phyloP scores from a whole-genome alignment of 2,329 filamentous ascomycete genomes.

The Bisporella sp. region DNA sequence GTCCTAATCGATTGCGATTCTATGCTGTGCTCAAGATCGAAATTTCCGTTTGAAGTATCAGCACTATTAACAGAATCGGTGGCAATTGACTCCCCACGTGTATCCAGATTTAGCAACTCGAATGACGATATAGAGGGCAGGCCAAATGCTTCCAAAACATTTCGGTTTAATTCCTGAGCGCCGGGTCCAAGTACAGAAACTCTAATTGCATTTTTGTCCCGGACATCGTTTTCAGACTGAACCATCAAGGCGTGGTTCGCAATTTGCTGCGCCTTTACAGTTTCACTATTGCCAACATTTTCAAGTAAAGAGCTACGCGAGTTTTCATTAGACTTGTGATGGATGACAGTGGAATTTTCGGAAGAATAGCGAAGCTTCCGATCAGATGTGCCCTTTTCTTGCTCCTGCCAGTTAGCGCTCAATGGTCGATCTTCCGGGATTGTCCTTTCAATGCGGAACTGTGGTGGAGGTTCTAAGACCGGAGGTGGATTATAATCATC shows the following conservation, averaged over 20 bases:
- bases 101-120: conserved; percentile 7
- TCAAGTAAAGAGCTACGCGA: no score
- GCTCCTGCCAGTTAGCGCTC: conserved; percentile 3
- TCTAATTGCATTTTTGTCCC: conserved; percentile 7
- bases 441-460: conserved; percentile 22
- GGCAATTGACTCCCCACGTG: background rate
- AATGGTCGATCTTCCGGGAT: conserved; percentile 23
- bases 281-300: no score
- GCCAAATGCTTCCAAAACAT: conserved; percentile 21
- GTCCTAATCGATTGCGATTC: conserved; percentile 6
- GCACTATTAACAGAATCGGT: background rate
- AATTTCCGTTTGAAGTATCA: background rate
- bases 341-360: no score
- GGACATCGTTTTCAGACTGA: background rate
- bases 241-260: background rate
- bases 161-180: conserved; percentile 17
- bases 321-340: no score
- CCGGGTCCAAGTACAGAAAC: conserved; percentile 15
- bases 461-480: conserved; percentile 17
- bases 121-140: conserved; percentile 12
- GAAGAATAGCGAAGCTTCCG: no score
- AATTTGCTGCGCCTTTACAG: no score
- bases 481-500: conserved; percentile 14
- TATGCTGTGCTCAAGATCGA: background rate
- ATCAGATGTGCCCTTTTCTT: background rate